Evolutionary conservation across 2,329 filamentous ascomycete genomes (phyloP), one percentile per base, ranked within the genome.

Genomic region (Penicillium concentricum): DNA sequence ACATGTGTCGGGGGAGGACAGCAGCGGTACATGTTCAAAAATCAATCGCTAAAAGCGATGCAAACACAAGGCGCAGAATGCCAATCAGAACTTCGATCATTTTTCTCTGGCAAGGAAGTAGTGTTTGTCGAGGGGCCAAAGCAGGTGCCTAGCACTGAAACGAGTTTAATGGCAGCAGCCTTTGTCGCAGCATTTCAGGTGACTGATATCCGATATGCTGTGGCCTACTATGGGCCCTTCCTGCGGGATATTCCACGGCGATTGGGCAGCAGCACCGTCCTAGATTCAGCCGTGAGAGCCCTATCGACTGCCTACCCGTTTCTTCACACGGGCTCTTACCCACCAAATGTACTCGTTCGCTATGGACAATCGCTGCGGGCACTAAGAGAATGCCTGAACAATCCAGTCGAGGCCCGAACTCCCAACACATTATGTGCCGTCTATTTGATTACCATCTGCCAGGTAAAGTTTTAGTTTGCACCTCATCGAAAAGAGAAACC

Each of bases 371-470:
- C 67, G 0, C 47, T 70, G 34, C 61, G 60, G 15, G 59, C 58
- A 4, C 55, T 72, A 22, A 54, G 69, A 38, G 60, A 60, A 9
- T 64, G 62, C 20, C 55, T 72, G 52, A 58, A 64, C 44, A 63
- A 72, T 53, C 62, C 67, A 9, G 56, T 43, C 26, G 56, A 65
- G 42, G 64, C 64, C 13, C 52, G 45, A 41, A 62, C 60, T 8
- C 48, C 65, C 7, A 63, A 69, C 46, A 70, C 68, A 2, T 56
- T 72, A 28, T 68, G 66, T 45, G 69, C 68, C 15, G 65, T 71
- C 26, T 65, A 69, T 26, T 51, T 71, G 6, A 62, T 71, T 38
- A 65, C 65, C 34, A 66, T 69, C 12, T 71, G 67, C 41, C 68
- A 72, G 66, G 69, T 70, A 52, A 42, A 41, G 30, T 28, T 15